Conservation (phyloP, 169 alveolate species). For the Toxoplasma gondii region DNA sequence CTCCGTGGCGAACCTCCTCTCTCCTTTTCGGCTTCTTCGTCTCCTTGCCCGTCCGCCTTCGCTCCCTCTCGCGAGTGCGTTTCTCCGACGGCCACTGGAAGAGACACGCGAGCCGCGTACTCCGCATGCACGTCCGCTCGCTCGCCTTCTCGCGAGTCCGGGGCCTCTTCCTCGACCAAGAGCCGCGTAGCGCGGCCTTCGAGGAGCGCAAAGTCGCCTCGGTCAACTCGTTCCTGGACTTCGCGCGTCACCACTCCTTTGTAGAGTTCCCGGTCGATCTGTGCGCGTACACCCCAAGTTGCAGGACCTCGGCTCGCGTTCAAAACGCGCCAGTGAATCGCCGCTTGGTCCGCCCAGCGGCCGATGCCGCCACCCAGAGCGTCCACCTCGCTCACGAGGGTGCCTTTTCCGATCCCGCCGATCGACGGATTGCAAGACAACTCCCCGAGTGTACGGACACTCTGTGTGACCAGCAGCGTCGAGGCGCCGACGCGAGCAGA, state of each 20-base stretch:
- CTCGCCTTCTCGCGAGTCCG: no score
- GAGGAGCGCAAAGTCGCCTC: not conserved
- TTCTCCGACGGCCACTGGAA: no score
- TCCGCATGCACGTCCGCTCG: no score
- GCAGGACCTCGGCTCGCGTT: constrained; percentile 92
- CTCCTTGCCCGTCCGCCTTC: not conserved
- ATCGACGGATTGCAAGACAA: constrained; percentile 91
- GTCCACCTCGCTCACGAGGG: constrained; percentile 91
- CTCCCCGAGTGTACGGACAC: constrained; percentile 72
- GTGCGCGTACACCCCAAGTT: constrained; percentile 92
- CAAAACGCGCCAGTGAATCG: constrained; percentile 87
- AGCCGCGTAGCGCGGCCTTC: not conserved
- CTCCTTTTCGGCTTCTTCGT: not conserved
- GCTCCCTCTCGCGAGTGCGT: no score
- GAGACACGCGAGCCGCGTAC: no score
- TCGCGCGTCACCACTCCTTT: constrained; percentile 76
- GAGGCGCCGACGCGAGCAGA: constrained; percentile 84
- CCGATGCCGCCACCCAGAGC: constrained; percentile 94
- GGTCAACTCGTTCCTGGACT: not conserved
- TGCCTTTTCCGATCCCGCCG: constrained; percentile 95
- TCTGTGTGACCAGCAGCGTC: not conserved
- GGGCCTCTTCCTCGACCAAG: not conserved
- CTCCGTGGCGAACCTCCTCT: constrained; percentile 11
- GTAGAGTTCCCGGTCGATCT: constrained; percentile 89
- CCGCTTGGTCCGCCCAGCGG: constrained; percentile 87